These are phyloP conservation scores for Brassica hybrid DNA, from an alignment of 441 rosid genomes.

Conservation along the genomic window DNA sequence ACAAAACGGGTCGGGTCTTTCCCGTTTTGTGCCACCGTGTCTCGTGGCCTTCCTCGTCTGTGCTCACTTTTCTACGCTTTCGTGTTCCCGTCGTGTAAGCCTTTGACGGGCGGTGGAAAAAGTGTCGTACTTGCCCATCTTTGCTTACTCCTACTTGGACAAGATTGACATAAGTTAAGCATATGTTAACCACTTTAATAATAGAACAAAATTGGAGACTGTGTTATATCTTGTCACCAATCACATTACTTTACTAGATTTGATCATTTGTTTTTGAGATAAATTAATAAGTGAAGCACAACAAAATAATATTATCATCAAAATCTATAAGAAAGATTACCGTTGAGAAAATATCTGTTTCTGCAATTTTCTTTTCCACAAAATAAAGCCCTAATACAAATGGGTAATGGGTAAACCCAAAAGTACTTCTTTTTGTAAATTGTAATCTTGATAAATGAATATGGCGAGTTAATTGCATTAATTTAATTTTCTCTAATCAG, in stretches of 20 bases:
- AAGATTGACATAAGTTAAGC: constrained; percentile 16
- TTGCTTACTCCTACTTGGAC: constrained; percentile 72
- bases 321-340: no score
- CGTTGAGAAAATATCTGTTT: no score
- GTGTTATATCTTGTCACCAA: not conserved
- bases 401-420: no score
- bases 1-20: constrained; percentile 80
- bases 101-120: constrained; percentile 95
- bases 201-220: not conserved
- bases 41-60: constrained; percentile 82
- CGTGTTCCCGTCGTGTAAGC: constrained; percentile 98
- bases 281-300: not conserved
- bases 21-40: constrained; percentile 99
- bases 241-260: not conserved
- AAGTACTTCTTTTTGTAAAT: no score
- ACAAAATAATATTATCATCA: not conserved
- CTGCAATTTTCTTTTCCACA: no score
- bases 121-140: constrained; percentile 94
- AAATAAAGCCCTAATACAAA: no score
- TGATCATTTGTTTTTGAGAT: not conserved
- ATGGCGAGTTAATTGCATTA: no score
- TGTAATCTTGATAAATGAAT: no score
- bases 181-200: not conserved
- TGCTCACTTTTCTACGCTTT: constrained; percentile 88
- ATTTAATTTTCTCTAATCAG: no score